Evolutionary conservation across 768 basidiomycete species (phyloP), one percentile per base, ranked within the genome.

Genomic region (Hericium erinaceus): DNA sequence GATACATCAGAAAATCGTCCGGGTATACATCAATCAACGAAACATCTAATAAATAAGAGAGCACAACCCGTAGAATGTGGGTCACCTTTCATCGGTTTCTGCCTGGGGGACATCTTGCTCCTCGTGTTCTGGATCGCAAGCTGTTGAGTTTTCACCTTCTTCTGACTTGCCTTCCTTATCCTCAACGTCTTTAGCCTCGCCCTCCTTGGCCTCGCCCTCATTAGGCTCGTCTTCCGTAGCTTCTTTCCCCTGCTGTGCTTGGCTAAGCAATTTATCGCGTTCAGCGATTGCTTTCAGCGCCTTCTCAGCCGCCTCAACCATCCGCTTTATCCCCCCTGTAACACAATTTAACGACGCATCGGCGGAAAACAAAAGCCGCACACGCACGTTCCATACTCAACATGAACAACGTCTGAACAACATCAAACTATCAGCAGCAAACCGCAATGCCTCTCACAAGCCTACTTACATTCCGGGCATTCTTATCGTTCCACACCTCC

Each of bases 351-450:
- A 56, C 33, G 37, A 58, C 46, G 18, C 6, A n/a, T 18, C 15
- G n/a, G 52, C 11, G 48, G 24, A 2, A 24, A 39, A 54, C 24
- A 59, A 22, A 4, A 8, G 13, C 16, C 7, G 18, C 20, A 13
- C 16, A 68, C 75, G 65, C 58, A 79, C 78, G 73, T 65, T 80
- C 78, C 18, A 80, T 69, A 39, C 73, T 75, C 16, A 80, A 64
- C 64, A 73, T 66, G 61, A 79, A 68, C 22, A 80, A 53, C 2
- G 70, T 73, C 79, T 79, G 49, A 9, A 8, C 9, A 33, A 37
- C n/a, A 6, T 24, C 18, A 13, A 39, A 18, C 39, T 33, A 60
- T 52, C 15, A 50, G 38, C 7, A 18, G 13, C 12, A 28, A 20
- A 13, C 41, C 44, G 24, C n/a, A 16, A 22, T 2, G 50, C 8